phyloP scores from a whole-genome alignment of 2,329 filamentous ascomycete species.

The Thielaviopsis euricoi region DNA sequence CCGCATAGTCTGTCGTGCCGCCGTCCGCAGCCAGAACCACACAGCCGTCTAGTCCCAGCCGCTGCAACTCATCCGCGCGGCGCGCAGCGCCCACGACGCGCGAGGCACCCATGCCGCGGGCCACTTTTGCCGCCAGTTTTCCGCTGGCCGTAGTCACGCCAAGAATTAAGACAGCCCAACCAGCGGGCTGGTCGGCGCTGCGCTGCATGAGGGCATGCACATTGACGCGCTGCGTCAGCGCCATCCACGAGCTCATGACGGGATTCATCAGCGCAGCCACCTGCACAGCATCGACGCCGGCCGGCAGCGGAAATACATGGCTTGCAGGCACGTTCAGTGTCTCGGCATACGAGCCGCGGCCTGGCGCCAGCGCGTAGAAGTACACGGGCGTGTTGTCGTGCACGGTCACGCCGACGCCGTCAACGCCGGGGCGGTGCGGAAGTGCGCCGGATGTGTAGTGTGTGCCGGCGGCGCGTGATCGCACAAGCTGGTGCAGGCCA shows the following conservation, averaged over 20 bases:
- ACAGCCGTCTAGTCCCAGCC: constrained; percentile 16
- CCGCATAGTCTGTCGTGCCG: background rate
- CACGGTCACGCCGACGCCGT: constrained; percentile 32
- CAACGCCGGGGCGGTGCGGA: constrained; percentile 35
- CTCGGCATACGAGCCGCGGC: constrained; percentile 25
- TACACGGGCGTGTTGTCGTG: constrained; percentile 33
- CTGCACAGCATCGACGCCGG: constrained; percentile 27
- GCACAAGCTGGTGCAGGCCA: constrained; percentile 37
- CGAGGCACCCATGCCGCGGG: constrained; percentile 30
- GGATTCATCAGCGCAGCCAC: constrained; percentile 39
- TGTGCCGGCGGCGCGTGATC: constrained; percentile 32
- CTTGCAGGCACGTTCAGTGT: constrained; percentile 29
- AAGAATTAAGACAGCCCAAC: constrained; percentile 33
- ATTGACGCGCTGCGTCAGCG: constrained; percentile 27
- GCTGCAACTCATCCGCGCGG: background rate
- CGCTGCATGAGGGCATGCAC: background rate
- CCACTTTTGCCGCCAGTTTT: constrained; percentile 30
- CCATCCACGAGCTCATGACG: constrained; percentile 41
- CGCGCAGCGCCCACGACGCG: constrained; percentile 35
- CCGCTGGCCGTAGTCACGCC: constrained; percentile 38
- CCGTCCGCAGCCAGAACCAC: background rate
- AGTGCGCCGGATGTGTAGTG: constrained; percentile 34
- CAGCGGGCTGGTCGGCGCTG: constrained; percentile 13
- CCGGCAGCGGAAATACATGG: constrained; percentile 25
- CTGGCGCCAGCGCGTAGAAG: constrained; percentile 22